Percentiles rank a stretch among this genome's conserved stretches.
Conservation (phyloP, 805 yeast species). For the Hanseniaspora thailandica region DNA sequence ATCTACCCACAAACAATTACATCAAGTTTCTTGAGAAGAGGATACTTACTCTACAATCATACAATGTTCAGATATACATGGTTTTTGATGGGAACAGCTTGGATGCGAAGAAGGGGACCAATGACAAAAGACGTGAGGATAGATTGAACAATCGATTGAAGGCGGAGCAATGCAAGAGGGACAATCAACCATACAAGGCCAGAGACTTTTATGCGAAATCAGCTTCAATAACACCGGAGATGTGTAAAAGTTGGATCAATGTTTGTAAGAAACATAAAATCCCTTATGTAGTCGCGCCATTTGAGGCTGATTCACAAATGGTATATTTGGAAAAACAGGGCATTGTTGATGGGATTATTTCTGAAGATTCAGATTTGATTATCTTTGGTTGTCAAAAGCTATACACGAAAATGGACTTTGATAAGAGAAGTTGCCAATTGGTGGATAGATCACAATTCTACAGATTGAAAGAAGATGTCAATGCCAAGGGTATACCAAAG, state of each 20-base stretch:
- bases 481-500: conserved; percentile 26
- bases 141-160: conserved; percentile 47
- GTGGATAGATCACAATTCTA: conserved; percentile 47
- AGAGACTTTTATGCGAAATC: conserved; percentile 61
- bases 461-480: conserved; percentile 25
- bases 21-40: conserved; percentile 43
- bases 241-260: conserved; percentile 79
- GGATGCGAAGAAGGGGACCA: conserved; percentile 68
- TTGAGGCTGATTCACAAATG: conserved; percentile 96
- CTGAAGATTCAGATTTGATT: conserved; percentile 89
- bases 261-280: conserved; percentile 48
- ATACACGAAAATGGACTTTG: conserved; percentile 70
- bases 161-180: conserved; percentile 41
- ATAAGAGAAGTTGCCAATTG: conserved; percentile 51
- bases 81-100: conserved; percentile 89
- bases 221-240: conserved; percentile 75
- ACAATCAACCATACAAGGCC: conserved; percentile 52
- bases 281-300: conserved; percentile 84
- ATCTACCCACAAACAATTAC: conserved; percentile 58
- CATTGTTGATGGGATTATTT: conserved; percentile 68
- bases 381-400: conserved; percentile 72
- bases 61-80: conserved; percentile 68
- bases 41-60: conserved; percentile 21
- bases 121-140: conserved; percentile 44
- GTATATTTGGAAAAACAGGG: conserved; percentile 72